Evolutionary conservation across 2,329 filamentous ascomycete species (phyloP).

Genomic region (Aspergillus sp.): DNA sequence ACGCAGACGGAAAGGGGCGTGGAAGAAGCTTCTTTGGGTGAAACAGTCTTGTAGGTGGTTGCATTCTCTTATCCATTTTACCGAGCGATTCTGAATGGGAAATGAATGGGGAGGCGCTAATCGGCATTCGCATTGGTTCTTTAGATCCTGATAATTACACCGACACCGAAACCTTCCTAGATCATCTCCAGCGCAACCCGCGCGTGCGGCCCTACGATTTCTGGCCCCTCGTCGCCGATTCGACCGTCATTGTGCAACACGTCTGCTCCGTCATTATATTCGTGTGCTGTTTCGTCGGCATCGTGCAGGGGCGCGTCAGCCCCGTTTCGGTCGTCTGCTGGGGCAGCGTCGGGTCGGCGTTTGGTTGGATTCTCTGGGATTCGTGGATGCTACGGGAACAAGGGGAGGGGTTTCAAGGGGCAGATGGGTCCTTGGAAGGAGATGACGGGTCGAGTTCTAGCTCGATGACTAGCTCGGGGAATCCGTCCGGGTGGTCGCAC

Average conservation of each 20-base stretch:
- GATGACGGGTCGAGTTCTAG: slow-evolving; percentile 44
- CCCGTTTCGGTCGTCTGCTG: slow-evolving; percentile 86
- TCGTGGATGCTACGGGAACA: slow-evolving; percentile 78
- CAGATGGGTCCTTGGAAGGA: slow-evolving; percentile 29
- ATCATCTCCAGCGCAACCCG: slow-evolving; percentile 92
- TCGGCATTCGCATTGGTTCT: neutral
- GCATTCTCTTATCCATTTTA: neutral
- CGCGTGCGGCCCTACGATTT: slow-evolving; percentile 94
- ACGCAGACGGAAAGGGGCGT: slow-evolving; percentile 70
- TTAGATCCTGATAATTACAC: slow-evolving; percentile 98
- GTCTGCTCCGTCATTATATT: slow-evolving; percentile 94
- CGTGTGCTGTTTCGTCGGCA: slow-evolving; percentile 87
- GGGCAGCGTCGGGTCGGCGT: slow-evolving; percentile 76
- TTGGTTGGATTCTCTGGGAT: slow-evolving; percentile 91
- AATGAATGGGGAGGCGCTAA: neutral
- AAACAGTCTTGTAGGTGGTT: slow-evolving; percentile 79
- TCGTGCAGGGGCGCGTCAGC: slow-evolving; percentile 82
- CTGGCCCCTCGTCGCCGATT: slow-evolving; percentile 93
- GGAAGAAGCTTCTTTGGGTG: slow-evolving; percentile 98
- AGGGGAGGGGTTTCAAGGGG: slow-evolving; percentile 36
- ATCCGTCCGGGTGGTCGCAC: slow-evolving; percentile 29
- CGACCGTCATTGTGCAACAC: slow-evolving; percentile 95
- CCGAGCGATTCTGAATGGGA: no score
- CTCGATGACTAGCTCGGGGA: slow-evolving; percentile 34
- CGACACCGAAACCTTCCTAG: slow-evolving; percentile 92